These are phyloP conservation scores for Nicotiana tabacum DNA, from an alignment of 257 asterid genomes.

Conservation along the genomic window DNA sequence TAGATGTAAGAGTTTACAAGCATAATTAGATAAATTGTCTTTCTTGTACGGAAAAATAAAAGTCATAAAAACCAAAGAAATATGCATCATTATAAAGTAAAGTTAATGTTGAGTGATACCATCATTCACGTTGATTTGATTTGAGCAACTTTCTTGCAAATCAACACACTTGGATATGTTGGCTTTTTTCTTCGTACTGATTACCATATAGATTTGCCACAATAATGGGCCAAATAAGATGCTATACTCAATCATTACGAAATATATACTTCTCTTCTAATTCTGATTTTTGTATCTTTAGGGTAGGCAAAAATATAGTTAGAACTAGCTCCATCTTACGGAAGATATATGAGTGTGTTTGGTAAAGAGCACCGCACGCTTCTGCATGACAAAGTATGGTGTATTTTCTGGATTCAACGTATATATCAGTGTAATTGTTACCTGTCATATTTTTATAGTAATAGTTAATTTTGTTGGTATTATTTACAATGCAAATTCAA, in stretches of 20 bases:
- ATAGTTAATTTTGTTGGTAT: no score
- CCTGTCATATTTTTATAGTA: no score
- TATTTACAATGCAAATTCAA: no score
- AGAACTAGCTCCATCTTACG: no score
- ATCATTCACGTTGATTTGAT: conserved; percentile 19
- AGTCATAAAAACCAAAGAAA: background rate
- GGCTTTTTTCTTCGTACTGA: conserved; percentile 13
- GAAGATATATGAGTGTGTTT: no score
- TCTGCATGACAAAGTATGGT: no score
- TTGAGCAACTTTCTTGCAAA: conserved; percentile 8
- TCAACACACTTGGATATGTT: background rate
- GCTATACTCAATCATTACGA: background rate
- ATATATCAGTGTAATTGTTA: no score
- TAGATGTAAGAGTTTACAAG: background rate
- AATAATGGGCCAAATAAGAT: background rate
- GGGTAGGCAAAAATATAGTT: no score
- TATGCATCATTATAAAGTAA: conserved; percentile 12
- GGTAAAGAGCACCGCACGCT: no score
- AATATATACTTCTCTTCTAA: no score
- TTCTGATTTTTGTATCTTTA: no score
- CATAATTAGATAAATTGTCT: background rate
- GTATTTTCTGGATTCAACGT: no score
- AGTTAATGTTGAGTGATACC: conserved; percentile 16
- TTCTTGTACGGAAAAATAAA: background rate
- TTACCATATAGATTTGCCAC: conserved; percentile 12